These are phyloP conservation scores for Nelumbo lutea DNA, from an alignment of 164 flowering plant species.

Conservation along the genomic window DNA sequence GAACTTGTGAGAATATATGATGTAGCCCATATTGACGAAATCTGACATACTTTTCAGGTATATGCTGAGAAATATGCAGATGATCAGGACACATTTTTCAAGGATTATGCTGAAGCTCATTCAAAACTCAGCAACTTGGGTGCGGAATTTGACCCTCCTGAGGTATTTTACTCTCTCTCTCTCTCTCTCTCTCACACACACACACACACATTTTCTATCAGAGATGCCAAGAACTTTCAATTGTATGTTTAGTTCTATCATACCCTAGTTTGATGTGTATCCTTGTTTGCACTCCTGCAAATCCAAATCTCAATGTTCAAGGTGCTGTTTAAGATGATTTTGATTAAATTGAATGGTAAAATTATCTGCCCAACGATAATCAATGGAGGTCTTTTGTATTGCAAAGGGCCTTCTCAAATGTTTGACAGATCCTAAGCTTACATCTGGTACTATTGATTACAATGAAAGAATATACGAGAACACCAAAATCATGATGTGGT, in stretches of 20 bases:
- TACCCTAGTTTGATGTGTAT: neutral
- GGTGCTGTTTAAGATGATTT: no score
- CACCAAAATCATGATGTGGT: no score
- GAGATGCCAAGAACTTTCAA: neutral
- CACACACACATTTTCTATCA: slow-evolving; percentile 1
- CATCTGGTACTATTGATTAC: no score
- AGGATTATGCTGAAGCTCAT: slow-evolving; percentile 99
- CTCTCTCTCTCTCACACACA: no score
- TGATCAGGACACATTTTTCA: slow-evolving; percentile 83
- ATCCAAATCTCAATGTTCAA: no score
- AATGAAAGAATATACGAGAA: no score
- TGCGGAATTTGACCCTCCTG: slow-evolving; percentile 93
- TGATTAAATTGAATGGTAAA: no score
- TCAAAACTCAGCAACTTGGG: slow-evolving; percentile 95
- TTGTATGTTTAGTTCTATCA: neutral
- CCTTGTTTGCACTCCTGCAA: neutral
- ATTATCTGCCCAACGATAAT: no score
- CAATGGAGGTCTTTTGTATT: no score
- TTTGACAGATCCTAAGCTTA: no score
- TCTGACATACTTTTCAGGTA: slow-evolving; percentile 41
- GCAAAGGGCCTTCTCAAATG: no score
- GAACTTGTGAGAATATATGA: neutral
- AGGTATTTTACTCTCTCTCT: slow-evolving; percentile 64
- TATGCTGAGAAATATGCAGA: slow-evolving; percentile 94
- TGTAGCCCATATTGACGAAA: neutral